These are phyloP conservation scores for Colletotrichum echinochloae DNA, from an alignment of 2,329 filamentous ascomycete species.

Conservation along the genomic window DNA sequence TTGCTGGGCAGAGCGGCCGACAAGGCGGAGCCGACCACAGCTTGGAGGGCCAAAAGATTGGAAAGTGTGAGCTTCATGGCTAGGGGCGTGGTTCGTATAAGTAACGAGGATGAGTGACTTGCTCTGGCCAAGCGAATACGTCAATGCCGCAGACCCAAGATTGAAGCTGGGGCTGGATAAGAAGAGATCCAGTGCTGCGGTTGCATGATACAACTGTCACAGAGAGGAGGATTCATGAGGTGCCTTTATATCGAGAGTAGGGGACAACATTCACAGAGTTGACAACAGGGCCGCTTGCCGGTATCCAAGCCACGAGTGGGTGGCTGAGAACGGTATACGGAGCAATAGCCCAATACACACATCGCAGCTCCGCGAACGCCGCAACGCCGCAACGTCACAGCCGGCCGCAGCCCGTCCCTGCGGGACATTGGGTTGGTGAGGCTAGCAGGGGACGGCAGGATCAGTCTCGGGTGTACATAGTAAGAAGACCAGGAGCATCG, in stretches of 20 bases:
- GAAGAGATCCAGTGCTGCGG: neutral
- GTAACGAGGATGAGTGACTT: neutral
- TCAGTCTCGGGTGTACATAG: neutral
- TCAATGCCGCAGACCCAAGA: neutral
- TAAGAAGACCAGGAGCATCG: neutral
- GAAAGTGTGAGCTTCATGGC: constrained; percentile 23
- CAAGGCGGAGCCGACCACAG: constrained; percentile 13
- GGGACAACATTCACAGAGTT: neutral
- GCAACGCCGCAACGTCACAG: neutral
- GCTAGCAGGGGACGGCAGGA: neutral
- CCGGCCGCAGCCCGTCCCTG: neutral
- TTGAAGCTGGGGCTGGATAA: neutral
- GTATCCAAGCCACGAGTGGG: no score
- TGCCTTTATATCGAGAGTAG: constrained; percentile 9
- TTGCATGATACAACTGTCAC: neutral
- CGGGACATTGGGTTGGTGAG: neutral
- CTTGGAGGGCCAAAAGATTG: constrained; percentile 29
- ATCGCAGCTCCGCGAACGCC: neutral
- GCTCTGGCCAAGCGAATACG: neutral
- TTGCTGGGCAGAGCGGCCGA: constrained; percentile 22
- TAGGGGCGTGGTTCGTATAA: neutral
- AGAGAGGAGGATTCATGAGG: neutral
- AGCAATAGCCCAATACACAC: constrained; percentile 13
- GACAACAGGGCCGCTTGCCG: no score
- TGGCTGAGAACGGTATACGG: neutral